Evolutionary conservation across 108 stramenopile species (phyloP).

Genomic region (Craspedostauros australis): DNA sequence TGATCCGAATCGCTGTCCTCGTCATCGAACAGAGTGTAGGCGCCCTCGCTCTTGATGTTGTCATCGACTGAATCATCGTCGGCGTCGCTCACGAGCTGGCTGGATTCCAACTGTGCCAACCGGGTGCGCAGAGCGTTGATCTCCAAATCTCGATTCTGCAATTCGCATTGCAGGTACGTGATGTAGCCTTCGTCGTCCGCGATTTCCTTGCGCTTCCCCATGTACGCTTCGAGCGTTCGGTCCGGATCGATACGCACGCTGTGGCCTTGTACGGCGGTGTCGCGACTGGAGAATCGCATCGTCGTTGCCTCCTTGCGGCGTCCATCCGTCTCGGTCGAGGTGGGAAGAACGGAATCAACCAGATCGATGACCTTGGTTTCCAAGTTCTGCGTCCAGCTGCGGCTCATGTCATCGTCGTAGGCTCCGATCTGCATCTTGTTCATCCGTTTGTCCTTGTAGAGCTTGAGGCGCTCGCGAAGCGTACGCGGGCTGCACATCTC

Average conservation of each 20-base stretch:
- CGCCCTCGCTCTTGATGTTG: neutral
- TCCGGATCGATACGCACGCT: neutral
- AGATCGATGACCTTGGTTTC: conserved; percentile 11
- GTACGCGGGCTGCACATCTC: neutral
- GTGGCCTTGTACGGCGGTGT: neutral
- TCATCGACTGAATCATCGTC: conserved; percentile 6
- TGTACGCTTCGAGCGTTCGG: neutral
- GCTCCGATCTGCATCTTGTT: conserved; percentile 17
- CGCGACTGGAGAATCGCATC: neutral
- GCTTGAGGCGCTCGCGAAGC: conserved; percentile 3
- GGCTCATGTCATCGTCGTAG: conserved; percentile 1
- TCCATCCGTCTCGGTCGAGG: conserved; percentile 16
- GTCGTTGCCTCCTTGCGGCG: neutral
- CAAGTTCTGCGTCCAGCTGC: conserved; percentile 10
- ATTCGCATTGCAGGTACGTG: conserved; percentile 16
- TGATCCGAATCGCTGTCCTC: neutral
- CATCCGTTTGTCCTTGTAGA: conserved; percentile 11
- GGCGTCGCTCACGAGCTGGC: conserved; percentile 4
- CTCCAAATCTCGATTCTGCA: conserved; percentile 19
- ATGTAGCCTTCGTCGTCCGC: conserved; percentile 15
- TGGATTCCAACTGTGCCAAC: conserved; percentile 10
- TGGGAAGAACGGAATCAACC: conserved; percentile 1
- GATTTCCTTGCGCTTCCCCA: neutral
- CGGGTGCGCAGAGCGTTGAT: conserved; percentile 12
- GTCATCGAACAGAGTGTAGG: neutral